These are phyloP conservation scores for Vanilla planifolia DNA, from an alignment of 106 monocot genomes.

Conservation along the genomic window DNA sequence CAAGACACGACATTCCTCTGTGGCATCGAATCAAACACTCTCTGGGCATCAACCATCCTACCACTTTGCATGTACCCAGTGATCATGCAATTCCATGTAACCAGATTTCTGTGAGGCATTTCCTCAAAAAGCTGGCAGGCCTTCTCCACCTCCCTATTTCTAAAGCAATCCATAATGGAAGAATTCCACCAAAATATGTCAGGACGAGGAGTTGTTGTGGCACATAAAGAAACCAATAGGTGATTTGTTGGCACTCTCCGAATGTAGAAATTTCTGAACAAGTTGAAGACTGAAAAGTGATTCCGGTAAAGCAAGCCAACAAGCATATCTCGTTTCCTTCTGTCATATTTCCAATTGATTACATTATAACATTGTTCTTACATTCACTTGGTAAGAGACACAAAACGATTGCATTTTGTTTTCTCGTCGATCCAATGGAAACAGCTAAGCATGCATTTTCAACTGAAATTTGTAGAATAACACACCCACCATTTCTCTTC, in stretches of 20 bases:
- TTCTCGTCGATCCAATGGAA: no score
- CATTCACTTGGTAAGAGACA: no score
- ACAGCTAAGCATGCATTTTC: no score
- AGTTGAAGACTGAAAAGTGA: neutral
- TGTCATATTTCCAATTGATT: no score
- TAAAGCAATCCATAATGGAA: slow-evolving; percentile 38
- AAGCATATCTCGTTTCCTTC: neutral
- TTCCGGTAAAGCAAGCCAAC: neutral
- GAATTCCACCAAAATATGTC: slow-evolving; percentile 58
- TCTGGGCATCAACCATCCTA: slow-evolving; percentile 24
- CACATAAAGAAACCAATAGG: neutral
- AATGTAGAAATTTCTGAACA: neutral
- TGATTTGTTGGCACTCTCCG: neutral
- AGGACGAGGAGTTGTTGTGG: neutral
- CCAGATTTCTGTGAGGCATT: slow-evolving; percentile 55
- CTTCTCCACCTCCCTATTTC: slow-evolving; percentile 19
- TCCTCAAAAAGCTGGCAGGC: slow-evolving; percentile 38
- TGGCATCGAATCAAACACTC: slow-evolving; percentile 42
- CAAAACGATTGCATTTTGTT: no score
- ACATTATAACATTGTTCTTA: no score
- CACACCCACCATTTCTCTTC: no score
- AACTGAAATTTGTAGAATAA: no score
- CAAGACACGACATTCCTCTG: slow-evolving; percentile 39
- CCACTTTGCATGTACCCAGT: slow-evolving; percentile 32
- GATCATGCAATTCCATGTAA: slow-evolving; percentile 74